Evolutionary conservation across 2,329 filamentous ascomycete species (phyloP).

Genomic region (Pestalotiopsis sp.): DNA sequence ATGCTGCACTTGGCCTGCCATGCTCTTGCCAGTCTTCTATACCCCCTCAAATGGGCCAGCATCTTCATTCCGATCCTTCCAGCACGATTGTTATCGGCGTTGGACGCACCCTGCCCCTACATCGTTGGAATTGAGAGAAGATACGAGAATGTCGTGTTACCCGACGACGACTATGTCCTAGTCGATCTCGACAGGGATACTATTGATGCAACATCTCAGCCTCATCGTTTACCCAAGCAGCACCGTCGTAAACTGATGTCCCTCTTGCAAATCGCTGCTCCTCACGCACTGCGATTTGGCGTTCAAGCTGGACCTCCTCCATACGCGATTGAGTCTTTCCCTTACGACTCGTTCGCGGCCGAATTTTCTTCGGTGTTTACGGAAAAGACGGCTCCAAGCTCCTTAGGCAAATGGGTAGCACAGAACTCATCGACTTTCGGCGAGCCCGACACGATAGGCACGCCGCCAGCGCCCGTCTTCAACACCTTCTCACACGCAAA

Average conservation of each 20-base stretch:
- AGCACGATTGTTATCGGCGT: slow-evolving; percentile 80
- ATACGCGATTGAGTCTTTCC: slow-evolving; percentile 91
- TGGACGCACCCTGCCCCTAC: slow-evolving; percentile 95
- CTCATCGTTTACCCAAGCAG: slow-evolving; percentile 80
- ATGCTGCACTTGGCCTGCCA: slow-evolving; percentile 94
- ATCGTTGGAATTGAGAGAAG: slow-evolving; percentile 94
- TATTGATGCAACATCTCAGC: slow-evolving; percentile 79
- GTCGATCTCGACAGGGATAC: slow-evolving; percentile 91
- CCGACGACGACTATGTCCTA: slow-evolving; percentile 92
- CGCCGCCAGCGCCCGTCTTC: slow-evolving; percentile 69
- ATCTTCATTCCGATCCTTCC: slow-evolving; percentile 93
- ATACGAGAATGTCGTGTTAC: slow-evolving; percentile 82
- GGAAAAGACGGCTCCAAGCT: slow-evolving; percentile 66
- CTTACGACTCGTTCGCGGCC: slow-evolving; percentile 84
- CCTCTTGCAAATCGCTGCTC: slow-evolving; percentile 84
- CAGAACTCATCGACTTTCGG: slow-evolving; percentile 89
- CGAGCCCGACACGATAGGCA: slow-evolving; percentile 55
- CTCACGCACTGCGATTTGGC: slow-evolving; percentile 83
- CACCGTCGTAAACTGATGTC: slow-evolving; percentile 87
- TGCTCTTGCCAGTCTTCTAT: slow-evolving; percentile 82
- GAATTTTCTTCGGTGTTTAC: slow-evolving; percentile 83
- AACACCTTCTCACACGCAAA: slow-evolving; percentile 86
- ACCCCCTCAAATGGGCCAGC: slow-evolving; percentile 89
- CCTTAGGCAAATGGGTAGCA: slow-evolving; percentile 81
- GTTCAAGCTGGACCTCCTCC: slow-evolving; percentile 86